Conservation (phyloP, 1,284 basidiomycete genomes). For the Apiotrichum veenhuisii region DNA sequence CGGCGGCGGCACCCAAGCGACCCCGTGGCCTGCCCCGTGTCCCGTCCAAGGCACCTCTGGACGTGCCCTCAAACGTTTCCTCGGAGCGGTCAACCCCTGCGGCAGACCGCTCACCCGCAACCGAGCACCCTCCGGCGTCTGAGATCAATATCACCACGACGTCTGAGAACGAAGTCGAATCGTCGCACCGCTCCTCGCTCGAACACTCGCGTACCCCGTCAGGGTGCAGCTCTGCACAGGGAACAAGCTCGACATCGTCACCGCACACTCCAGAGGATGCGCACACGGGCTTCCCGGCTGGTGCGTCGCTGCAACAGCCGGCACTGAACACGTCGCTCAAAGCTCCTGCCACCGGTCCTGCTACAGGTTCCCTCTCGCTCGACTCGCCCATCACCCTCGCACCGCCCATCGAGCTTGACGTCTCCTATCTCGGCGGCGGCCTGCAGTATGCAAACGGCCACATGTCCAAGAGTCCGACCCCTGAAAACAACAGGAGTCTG, state of each 20-base stretch:
- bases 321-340: not conserved
- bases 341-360: not conserved
- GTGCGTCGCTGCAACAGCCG: not conserved
- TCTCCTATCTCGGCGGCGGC: not conserved
- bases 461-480: not conserved
- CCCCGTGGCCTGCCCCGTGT: not conserved
- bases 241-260: conserved; percentile 42
- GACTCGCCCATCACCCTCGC: conserved; percentile 10
- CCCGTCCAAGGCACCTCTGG: not conserved
- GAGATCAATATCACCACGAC: not conserved
- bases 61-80: not conserved
- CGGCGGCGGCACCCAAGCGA: not conserved
- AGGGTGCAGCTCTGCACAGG: conserved; percentile 39
- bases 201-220: conserved; percentile 46
- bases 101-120: not conserved
- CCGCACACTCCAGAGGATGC: conserved; percentile 39
- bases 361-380: not conserved
- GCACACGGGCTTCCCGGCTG: conserved; percentile 11
- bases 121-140: not conserved
- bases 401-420: conserved; percentile 3
- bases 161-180: conserved; percentile 5
- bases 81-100: not conserved
- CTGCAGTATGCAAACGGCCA: not conserved
- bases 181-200: conserved; percentile 25
- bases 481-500: not conserved